Base-by-base conservation (phyloP, 2,329 filamentous ascomycete genomes). In the Ophiocordyceps camponoti-floridani region DNA sequence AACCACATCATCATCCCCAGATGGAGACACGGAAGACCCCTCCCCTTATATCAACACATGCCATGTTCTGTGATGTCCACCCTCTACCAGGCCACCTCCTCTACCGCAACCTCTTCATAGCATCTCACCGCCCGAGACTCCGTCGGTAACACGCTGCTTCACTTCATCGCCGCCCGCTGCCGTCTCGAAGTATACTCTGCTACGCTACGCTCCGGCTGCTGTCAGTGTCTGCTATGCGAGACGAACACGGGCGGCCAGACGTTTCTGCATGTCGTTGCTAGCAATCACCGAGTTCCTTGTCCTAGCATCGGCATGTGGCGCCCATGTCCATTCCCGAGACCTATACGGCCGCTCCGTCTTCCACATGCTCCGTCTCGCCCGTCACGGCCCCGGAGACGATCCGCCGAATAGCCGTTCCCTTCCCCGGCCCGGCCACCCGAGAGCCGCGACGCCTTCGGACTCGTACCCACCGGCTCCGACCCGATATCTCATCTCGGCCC, bases 291-390 rank as follows among this genome's bases (percentile, higher is more conserved):
- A 54, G 3, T 47, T 69, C 11, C 42, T 59, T 6, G 42, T 49
- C 1, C 43, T 47, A 1, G 44, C 61, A 1, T 38, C 40, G 0
- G 30, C 41, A 2, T 50, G 47, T 19, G 43, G 52, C 9, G 55
- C 65, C 19, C 51, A 59, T 43, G 44, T 70, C 27, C 57, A 58
- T 18, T 51, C 54, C 2, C 55, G 57, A 13, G 73, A 77, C 48
- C 54, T 62, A 35, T 75, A 72, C 48, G 72, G 72, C 1, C 69
- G 73, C 37, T 73, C 62, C 5, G 62, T 70, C 41, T 71, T 73
- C 28, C 73, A 77, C 50, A 54, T 65, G 4, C 55, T 70, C 0
- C 45, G 27, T 12, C 11, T 33, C n/a, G 42, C 40, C 14, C 18
- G 30, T 9, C 46, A 3, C 55, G 55, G 41, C 55, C 55, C 54